Evolutionary conservation across 352 stramenopile genomes (phyloP), one percentile per base, ranked within the genome.

Genomic region (Pythium aphanidermatum): DNA sequence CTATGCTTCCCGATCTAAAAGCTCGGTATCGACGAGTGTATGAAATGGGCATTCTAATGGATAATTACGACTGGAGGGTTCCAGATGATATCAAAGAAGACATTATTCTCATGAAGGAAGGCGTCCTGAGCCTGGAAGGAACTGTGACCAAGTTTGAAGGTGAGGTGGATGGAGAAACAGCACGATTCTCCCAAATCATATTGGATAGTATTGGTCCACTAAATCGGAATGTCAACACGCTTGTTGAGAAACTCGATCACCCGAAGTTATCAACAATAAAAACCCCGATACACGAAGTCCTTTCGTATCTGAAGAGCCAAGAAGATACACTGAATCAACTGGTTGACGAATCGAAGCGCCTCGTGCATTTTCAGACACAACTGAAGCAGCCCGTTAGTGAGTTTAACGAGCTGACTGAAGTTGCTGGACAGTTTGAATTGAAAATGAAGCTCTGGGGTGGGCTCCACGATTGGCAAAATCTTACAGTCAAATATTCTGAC

Each of bases 81-180:
- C 84, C 88, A 0, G 92, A 98, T 26, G 72, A 97, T 20, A 78
- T 97, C 51, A 95, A 95, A 42, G 90, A 95, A 41, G 71, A 96
- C 45, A 92, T 98, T 39, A 85, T 96, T 39, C 81, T 98, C 32
- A 89, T 97, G 75, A 95, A 96, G 27, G 85, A 97, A 56, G 84
- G 90, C 6, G 87, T 98, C 2, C 53, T 87, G 30, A 84, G 75
- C 30, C 64, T 98, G 1, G 92, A 98, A 63, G 78, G 76, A 5
- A 94, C 84, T 0, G 68, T 96, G 2, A 88, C 86, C 4, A 78
- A 83, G 16, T 96, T 94, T 25, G 88, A 97, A 64, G 87, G 72
- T 12, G 79, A 95, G 24, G 73, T 97, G 24, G 89, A 97, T 45
- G 83, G 87, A 20, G 92, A 98, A 37, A 97, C 83, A 5, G 82